These are phyloP conservation scores for Ulvella scutata DNA, from an alignment of 139 green algal species.

Conservation along the genomic window DNA sequence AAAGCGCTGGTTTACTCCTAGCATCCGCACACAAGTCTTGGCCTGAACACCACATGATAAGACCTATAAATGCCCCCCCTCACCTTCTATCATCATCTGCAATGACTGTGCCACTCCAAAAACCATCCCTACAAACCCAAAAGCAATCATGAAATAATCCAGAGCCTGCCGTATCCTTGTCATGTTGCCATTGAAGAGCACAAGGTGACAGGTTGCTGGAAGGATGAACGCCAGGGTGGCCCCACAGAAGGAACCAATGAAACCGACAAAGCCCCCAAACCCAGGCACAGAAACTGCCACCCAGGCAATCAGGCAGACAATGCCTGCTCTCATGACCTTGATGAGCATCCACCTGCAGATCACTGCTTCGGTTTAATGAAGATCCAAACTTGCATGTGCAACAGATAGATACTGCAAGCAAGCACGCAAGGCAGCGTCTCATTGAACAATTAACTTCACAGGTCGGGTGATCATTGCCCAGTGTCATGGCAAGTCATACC, in stretches of 20 bases:
- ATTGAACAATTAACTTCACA: no score
- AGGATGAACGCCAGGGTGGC: slow-evolving; percentile 18
- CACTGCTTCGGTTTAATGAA: not conserved
- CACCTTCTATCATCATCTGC: no score
- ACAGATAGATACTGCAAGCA: not conserved
- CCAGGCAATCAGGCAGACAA: not conserved
- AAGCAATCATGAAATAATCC: slow-evolving; percentile 6
- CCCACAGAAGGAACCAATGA: slow-evolving; percentile 18
- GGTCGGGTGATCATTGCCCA: no score
- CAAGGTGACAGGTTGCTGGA: slow-evolving; percentile 13
- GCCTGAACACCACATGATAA: no score
- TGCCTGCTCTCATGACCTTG: not conserved
- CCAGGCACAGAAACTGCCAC: slow-evolving; percentile 1
- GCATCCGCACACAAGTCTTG: no score
- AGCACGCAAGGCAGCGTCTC: not conserved
- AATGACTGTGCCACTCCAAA: not conserved
- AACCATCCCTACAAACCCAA: not conserved
- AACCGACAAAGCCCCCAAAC: slow-evolving; percentile 19
- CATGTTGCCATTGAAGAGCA: slow-evolving; percentile 4
- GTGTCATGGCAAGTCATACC: no score
- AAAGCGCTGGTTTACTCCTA: no score
- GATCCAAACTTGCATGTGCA: no score
- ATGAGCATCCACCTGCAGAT: not conserved
- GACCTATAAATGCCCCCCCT: no score
- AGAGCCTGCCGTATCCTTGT: not conserved